These are phyloP conservation scores for Camillea tinctor DNA, from an alignment of 2,329 filamentous ascomycete species.

Conservation along the genomic window DNA sequence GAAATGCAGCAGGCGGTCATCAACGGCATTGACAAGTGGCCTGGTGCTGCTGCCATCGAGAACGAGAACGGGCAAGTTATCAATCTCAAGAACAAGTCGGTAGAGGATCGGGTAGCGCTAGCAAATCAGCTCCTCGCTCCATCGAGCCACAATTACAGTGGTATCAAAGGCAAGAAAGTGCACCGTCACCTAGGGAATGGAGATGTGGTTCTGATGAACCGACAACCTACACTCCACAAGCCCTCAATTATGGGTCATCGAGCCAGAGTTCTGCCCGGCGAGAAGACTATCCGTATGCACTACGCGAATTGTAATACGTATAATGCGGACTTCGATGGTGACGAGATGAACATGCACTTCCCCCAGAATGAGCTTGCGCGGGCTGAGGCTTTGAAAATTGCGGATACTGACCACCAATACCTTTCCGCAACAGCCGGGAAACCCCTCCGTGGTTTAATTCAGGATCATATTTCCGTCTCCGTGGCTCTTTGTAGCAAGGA, in stretches of 20 bases:
- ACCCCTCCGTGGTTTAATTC: slow-evolving; percentile 90
- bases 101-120: slow-evolving; percentile 82
- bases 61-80: slow-evolving; percentile 93
- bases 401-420: slow-evolving; percentile 97
- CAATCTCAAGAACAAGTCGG: slow-evolving; percentile 80
- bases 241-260: slow-evolving; percentile 99
- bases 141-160: slow-evolving; percentile 70
- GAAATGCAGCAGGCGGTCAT: slow-evolving; percentile 95
- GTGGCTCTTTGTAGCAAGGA: slow-evolving; percentile 89
- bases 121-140: slow-evolving; percentile 92
- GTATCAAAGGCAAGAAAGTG: slow-evolving; percentile 89
- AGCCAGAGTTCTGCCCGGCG: slow-evolving; percentile 85
- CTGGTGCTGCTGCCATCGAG: slow-evolving; percentile 90
- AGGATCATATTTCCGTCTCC: slow-evolving; percentile 96
- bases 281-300: slow-evolving; percentile 98
- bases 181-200: slow-evolving; percentile 94
- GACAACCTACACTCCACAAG: slow-evolving; percentile 95
- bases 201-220: slow-evolving; percentile 97
- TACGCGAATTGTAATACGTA: slow-evolving; percentile 99
- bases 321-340: slow-evolving; percentile 98
- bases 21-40: slow-evolving; percentile 91
- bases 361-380: slow-evolving; percentile 94
- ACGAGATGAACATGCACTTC: slow-evolving; percentile 99
- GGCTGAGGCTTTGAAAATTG: slow-evolving; percentile 88
- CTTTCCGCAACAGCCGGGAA: slow-evolving; percentile 91